Percentiles rank a stretch among this genome's conserved stretches.
phyloP scores from a whole-genome alignment of 371 early-diverging fungal genomes.

The Dinochytrium kinnereticum region DNA sequence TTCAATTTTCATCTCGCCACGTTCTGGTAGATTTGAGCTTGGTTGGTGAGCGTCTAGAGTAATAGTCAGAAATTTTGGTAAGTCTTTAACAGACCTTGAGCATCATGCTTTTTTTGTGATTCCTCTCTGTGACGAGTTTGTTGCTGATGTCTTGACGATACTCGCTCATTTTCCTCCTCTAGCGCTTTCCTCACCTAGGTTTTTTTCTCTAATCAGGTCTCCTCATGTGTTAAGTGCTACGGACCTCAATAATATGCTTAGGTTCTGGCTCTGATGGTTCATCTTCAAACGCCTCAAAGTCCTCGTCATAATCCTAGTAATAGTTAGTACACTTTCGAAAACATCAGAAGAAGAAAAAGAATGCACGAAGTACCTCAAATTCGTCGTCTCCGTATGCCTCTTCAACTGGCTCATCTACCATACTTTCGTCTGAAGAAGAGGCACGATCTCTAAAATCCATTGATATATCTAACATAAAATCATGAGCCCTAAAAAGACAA shows the following conservation, averaged over 20 bases:
- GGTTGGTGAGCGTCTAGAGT: neutral
- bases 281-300: constrained; percentile 51
- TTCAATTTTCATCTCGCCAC: neutral
- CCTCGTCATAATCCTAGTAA: constrained; percentile 33
- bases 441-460: neutral
- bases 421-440: neutral
- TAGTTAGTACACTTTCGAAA: neutral
- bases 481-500: too few relatives aligned
- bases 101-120: neutral
- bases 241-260: neutral
- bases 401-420: neutral
- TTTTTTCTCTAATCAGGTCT: too few relatives aligned
- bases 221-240: too few relatives aligned
- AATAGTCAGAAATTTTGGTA: neutral
- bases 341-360: neutral
- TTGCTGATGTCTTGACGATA: constrained; percentile 28
- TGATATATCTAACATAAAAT: neutral
- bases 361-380: constrained; percentile 17
- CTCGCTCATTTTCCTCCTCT: constrained; percentile 42
- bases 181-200: constrained; percentile 36
- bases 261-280: too few relatives aligned
- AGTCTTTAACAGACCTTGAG: neutral
- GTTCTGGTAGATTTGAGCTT: neutral
- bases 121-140: neutral
- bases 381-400: constrained; percentile 33